phyloP scores from a whole-genome alignment of 2,329 filamentous ascomycete genomes.

The Talaromyces atroroseus region DNA sequence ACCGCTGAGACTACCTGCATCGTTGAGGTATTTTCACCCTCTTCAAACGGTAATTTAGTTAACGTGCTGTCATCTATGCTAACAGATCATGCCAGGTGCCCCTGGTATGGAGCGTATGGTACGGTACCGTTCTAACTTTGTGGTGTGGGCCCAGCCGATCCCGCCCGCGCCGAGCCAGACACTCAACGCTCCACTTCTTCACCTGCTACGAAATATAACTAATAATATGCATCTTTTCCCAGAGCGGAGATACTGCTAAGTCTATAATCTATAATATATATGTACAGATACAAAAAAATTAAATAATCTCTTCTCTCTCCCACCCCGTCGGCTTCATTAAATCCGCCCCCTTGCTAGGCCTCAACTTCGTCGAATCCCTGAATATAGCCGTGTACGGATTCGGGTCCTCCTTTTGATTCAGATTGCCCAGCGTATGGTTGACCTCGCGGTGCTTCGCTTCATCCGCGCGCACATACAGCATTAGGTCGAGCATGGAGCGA shows the following conservation, averaged over 20 bases:
- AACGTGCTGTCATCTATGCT: no score
- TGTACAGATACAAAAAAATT: constrained; percentile 10
- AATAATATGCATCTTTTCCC: no score
- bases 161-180: no score
- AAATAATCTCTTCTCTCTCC: constrained; percentile 74
- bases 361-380: constrained; percentile 60
- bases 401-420: constrained; percentile 78
- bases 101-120: no score
- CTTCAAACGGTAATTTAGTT: no score
- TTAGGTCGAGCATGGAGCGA: constrained; percentile 75
- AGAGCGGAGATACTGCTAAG: not conserved
- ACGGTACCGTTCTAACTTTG: no score
- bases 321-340: constrained; percentile 67
- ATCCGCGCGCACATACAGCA: constrained; percentile 84
- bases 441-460: constrained; percentile 89
- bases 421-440: constrained; percentile 88
- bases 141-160: no score
- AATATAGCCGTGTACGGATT: constrained; percentile 88
- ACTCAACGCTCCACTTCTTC: no score
- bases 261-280: not conserved
- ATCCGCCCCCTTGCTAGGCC: constrained; percentile 64
- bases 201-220: no score
- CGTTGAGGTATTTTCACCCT: no score
- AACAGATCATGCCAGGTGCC: no score
- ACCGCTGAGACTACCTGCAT: no score